Evolutionary conservation across 495 filamentous ascomycete genomes (phyloP), one percentile per base, ranked within the genome.

Genomic region (Cercophora scortea): DNA sequence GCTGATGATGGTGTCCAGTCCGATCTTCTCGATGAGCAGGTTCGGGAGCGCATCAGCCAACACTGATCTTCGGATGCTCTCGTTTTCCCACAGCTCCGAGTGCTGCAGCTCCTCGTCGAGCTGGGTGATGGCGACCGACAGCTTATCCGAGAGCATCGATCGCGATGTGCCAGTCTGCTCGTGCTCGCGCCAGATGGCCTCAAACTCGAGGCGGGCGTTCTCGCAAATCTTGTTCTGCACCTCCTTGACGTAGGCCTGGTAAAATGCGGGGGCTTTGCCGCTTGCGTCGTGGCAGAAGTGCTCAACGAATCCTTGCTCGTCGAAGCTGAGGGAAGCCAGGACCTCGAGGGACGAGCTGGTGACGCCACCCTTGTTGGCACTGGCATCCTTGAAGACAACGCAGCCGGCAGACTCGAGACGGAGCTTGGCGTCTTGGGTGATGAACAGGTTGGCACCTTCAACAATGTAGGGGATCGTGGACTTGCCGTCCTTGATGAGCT

Each of bases 341-440:
- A 98, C 93, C 61, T 98, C 93, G 43, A 97, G 81, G 6, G 93
- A 98, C 0, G 93, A 97, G n/a, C 89, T 95, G 6, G 93, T 98
- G 45, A 98, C 93, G 66, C 93, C 93, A 61, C 93, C 93, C 78
- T 98, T 98, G 79, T 98, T 98, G 42, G 94, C 90, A 42, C 89
- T 95, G 11, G 93, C 93, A 70, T 98, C 93, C 76, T 98, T 98
- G 81, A 88, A 97, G 42, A 98, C 69, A 58, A 97, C 85, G 63
- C 87, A 90, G 54, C 94, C 94, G 32, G 93, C 92, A 59, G 88
- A 84, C 72, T 98, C 93, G 6, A 98, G 80, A 17, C 90, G 86
- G 51, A 97, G 77, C 78, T 98, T 98, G 57, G 89, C 90, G 63
- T 98, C 93, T 71, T 98, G 94, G 11, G 93, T 97, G 71, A 98